Evolutionary conservation across 805 yeast genomes (phyloP), one percentile per base, ranked within the genome.

Genomic region (Groenewaldozyma tartarivorans): DNA sequence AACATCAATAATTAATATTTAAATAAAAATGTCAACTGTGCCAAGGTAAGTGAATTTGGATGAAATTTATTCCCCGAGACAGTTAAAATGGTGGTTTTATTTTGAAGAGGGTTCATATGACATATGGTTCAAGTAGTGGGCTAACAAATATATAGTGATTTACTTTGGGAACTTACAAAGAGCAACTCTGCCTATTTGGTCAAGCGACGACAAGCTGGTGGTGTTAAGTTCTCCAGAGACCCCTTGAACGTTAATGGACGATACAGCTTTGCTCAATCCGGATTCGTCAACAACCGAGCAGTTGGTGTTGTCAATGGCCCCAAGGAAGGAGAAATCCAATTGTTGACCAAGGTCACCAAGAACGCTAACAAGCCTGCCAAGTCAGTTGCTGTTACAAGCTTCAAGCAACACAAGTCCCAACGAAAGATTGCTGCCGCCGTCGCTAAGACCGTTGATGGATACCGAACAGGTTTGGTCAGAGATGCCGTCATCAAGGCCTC

Each of bases 81-180:
- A n/a, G n/a, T n/a, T n/a, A n/a, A n/a, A n/a, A n/a, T n/a, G n/a
- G n/a, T n/a, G n/a, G n/a, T n/a, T n/a, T n/a, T n/a, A n/a, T n/a
- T n/a, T n/a, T n/a, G n/a, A n/a, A n/a, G n/a, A n/a, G n/a, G n/a
- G n/a, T n/a, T n/a, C n/a, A n/a, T n/a, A n/a, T n/a, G n/a, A n/a
- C n/a, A n/a, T n/a, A n/a, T n/a, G n/a, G n/a, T n/a, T n/a, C 37
- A 13, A 33, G 15, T 13, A n/a, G n/a, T n/a, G n/a, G n/a, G n/a
- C n/a, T n/a, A n/a, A n/a, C n/a, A n/a, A n/a, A n/a, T 31, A 20
- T 35, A 32, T 27, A 50, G 44, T 68, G 76, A 71, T 52, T 64
- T 71, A 45, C 57, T 71, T 64, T 71, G 76, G 76, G 71, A 67
- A 52, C 55, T 71, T 41, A 62, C 72, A 63, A 68, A 71, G 52